Evolutionary conservation across 2,329 filamentous ascomycete species (phyloP).

Genomic region (Penicillium decumbens): DNA sequence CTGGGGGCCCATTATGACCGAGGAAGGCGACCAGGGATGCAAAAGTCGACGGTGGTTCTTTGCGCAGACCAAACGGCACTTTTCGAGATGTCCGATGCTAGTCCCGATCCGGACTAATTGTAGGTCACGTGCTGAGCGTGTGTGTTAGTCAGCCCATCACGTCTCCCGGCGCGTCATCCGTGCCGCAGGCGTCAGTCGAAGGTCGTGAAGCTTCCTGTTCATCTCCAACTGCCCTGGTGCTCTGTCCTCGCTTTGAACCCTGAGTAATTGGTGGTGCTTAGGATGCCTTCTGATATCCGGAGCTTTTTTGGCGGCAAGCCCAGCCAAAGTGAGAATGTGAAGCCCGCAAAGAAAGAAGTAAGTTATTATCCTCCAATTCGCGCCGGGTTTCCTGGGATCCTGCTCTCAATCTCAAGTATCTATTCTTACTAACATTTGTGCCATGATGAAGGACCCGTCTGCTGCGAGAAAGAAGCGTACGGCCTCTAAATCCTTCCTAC

Average conservation of each 20-base stretch:
- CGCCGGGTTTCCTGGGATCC: neutral
- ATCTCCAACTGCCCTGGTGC: constrained; percentile 5
- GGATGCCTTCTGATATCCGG: constrained; percentile 80
- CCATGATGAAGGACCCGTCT: constrained; percentile 23
- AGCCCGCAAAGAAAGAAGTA: constrained; percentile 43
- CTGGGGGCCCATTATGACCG: constrained; percentile 33
- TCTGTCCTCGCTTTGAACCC: neutral
- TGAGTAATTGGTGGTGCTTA: constrained; percentile 1
- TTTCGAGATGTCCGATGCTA: constrained; percentile 22
- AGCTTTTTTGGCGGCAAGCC: constrained; percentile 82
- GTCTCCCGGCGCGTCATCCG: constrained; percentile 23
- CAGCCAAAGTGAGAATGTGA: constrained; percentile 50
- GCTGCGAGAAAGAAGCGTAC: constrained; percentile 36
- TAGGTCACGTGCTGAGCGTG: constrained; percentile 22
- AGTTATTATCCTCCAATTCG: constrained; percentile 2
- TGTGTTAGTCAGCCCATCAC: constrained; percentile 29
- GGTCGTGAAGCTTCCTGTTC: constrained; percentile 2
- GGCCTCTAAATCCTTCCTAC: constrained; percentile 4
- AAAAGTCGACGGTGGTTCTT: constrained; percentile 8
- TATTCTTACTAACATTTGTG: constrained; percentile 6
- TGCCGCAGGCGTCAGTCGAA: neutral
- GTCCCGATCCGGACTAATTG: constrained; percentile 12
- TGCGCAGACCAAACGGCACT: constrained; percentile 15
- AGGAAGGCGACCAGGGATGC: constrained; percentile 6
- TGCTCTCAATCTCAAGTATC: neutral